A percentile compares a stretch with the other conserved stretches of the same genome.
Conservation (phyloP, 164 flowering plant species). For the Sedum album region DNA sequence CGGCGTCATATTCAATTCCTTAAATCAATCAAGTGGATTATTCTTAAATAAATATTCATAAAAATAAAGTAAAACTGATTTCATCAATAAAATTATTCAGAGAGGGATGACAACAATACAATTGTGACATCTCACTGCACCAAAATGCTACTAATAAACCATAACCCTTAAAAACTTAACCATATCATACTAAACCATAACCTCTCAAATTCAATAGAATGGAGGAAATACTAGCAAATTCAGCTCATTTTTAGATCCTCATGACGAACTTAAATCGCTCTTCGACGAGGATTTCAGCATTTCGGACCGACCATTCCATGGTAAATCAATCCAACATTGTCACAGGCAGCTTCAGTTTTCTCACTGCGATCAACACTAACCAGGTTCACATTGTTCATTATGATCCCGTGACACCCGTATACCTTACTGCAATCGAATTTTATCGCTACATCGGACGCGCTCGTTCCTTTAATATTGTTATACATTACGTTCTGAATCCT, state of each 20-base stretch:
- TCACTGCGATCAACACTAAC: neutral
- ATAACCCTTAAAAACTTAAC: neutral
- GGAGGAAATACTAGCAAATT: neutral
- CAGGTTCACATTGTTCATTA: slow-evolving; percentile 10
- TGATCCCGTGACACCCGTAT: slow-evolving; percentile 8
- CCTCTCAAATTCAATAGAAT: neutral
- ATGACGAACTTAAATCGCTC: neutral
- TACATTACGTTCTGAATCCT: slow-evolving; percentile 6
- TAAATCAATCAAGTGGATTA: too few species aligned
- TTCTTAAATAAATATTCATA: too few species aligned
- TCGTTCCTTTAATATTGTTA: slow-evolving; percentile 4
- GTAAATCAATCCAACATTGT: neutral
- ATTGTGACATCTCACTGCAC: slow-evolving; percentile 5
- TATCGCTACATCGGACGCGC: slow-evolving; percentile 6
- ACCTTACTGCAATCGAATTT: slow-evolving; percentile 5
- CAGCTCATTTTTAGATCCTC: neutral
- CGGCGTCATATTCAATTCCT: too few species aligned
- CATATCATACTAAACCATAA: neutral
- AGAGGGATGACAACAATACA: slow-evolving; percentile 6
- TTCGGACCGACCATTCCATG: slow-evolving; percentile 6
- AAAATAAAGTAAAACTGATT: neutral
- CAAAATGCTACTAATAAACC: neutral
- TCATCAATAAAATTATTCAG: neutral
- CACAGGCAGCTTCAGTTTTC: neutral
- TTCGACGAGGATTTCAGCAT: neutral